Evolutionary conservation across 139 green algal genomes (phyloP), one percentile per base, ranked within the genome.

Genomic region (Chlamydomonas sphaeroides): DNA sequence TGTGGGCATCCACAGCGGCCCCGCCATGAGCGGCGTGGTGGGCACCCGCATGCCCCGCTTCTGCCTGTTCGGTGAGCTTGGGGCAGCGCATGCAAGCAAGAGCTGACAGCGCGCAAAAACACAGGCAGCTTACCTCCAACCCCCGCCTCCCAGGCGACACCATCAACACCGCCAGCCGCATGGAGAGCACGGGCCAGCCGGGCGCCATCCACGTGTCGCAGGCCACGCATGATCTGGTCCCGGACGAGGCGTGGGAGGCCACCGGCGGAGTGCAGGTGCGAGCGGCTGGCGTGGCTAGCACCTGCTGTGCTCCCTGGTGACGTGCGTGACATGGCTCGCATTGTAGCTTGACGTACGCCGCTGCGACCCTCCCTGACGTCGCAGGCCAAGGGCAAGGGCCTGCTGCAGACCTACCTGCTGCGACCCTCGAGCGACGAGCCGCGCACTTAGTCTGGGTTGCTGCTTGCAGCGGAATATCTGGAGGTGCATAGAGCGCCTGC

Each of bases 31-130:
- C 53, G 78, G 78, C 28, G 67, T 84, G 36, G 78, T 84, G 78
- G 78, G 78, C 35, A 70, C 51, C 35, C 67, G 66, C 65, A 84
- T 84, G 78, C 78, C 78, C 8, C 78, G 78, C 21, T 84, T 84
- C 78, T 84, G 74, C 39, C 74, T 81, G 28, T 81, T 81, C 41
- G 74, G n/a, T n/a, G n/a, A n/a, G n/a, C n/a, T n/a, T n/a, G n/a
- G n/a, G n/a, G n/a, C n/a, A n/a, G n/a, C n/a, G n/a, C n/a, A n/a
- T n/a, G n/a, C n/a, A n/a, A n/a, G n/a, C n/a, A n/a, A n/a, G n/a
- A n/a, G n/a, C n/a, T n/a, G n/a, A n/a, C n/a, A n/a, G n/a, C n/a
- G n/a, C n/a, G n/a, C n/a, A n/a, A n/a, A n/a, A n/a, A n/a, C n/a
- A n/a, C n/a, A n/a, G n/a, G n/a, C n/a, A n/a, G n/a, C n/a, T n/a